Conservation (phyloP, 2,329 filamentous ascomycete genomes). For the Neopestalotiopsis clavispora region DNA sequence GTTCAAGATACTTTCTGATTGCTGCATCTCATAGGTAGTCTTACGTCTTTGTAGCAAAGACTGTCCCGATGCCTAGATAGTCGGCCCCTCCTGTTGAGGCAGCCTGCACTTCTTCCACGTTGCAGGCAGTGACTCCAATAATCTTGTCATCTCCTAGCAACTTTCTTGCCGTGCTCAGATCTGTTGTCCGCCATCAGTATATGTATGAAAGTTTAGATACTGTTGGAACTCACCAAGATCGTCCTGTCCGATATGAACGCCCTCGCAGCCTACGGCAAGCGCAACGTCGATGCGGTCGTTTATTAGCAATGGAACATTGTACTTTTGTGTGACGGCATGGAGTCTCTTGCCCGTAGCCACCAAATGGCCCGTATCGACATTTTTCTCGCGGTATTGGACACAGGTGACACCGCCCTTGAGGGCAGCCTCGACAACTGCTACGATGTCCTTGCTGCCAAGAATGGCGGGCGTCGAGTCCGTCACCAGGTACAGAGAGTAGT, state of each 20-base stretch:
- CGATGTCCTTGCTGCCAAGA: constrained; percentile 73
- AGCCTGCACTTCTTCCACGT: constrained; percentile 70
- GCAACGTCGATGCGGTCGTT: constrained; percentile 94
- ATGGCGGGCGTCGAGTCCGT: constrained; percentile 91
- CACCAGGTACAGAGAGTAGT: constrained; percentile 88
- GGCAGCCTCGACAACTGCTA: constrained; percentile 75
- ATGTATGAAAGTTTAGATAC: too few relatives aligned
- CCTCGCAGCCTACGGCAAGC: constrained; percentile 83
- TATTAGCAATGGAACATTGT: constrained; percentile 81
- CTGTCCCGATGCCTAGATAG: constrained; percentile 89
- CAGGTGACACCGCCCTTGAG: constrained; percentile 81
- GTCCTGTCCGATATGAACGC: constrained; percentile 94
- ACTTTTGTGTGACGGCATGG: constrained; percentile 70
- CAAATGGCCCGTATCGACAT: constrained; percentile 72
- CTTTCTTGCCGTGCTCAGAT: constrained; percentile 67
- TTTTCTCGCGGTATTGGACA: constrained; percentile 92
- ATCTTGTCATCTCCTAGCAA: constrained; percentile 79
- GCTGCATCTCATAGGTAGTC: constrained; percentile 22
- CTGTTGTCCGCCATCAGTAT: constrained; percentile 39
- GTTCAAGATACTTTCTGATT: not conserved
- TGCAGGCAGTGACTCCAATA: constrained; percentile 87
- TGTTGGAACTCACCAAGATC: constrained; percentile 69
- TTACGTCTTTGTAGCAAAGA: constrained; percentile 84
- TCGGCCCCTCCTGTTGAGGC: constrained; percentile 81
- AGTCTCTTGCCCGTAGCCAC: constrained; percentile 73